Evolutionary conservation across 352 stramenopile species (phyloP), one percentile per base, ranked within the genome.

Genomic region (Globisporangium perplexum): DNA sequence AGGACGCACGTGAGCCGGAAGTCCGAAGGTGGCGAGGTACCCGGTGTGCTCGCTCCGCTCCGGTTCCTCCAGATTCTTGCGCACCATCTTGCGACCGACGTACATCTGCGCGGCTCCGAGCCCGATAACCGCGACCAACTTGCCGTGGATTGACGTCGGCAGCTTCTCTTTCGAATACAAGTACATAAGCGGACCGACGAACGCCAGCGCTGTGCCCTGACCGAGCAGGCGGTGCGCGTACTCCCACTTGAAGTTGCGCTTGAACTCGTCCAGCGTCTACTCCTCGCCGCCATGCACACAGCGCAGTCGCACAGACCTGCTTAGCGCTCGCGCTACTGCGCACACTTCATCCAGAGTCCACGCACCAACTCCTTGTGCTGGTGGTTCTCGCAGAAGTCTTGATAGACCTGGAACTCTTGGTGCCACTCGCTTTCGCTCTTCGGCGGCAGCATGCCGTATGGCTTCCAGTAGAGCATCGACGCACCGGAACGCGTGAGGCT

Each of bases 401-500:
- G 95, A 73, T 99, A 99, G 26, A 87, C 62, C 7, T 93, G 77
- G 59, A 98, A 99, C 66, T 99, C 96, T 17, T 57, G 55, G 42
- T 86, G 61, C 96, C 96, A 99, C 47, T 98, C 96, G 26, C 82
- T 73, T 5, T 88, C 62, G 7, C 66, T 95, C 17, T 74, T 82
- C 0, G 95, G 96, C 43, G 91, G 88, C 17, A 90, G 57, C 14
- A 72, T 70, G 6, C 92, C 91, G 7, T 88, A 63, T 14, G 90
- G 85, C 66, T 95, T 97, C 95, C 96, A 99, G 60, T 98, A 93
- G 53, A 97, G 73, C 90, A 96, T 98, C 42, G 84, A 97, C 4
- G 97, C 78, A 0, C 96, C 96, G 0, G 84, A 92, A 36, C 96
- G 85, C 17, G 96, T 99, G n/a, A 99, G 80, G 11, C 92, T 77